Conservation (phyloP, 257 asterid genomes). For the Osmanthus fragrans region DNA sequence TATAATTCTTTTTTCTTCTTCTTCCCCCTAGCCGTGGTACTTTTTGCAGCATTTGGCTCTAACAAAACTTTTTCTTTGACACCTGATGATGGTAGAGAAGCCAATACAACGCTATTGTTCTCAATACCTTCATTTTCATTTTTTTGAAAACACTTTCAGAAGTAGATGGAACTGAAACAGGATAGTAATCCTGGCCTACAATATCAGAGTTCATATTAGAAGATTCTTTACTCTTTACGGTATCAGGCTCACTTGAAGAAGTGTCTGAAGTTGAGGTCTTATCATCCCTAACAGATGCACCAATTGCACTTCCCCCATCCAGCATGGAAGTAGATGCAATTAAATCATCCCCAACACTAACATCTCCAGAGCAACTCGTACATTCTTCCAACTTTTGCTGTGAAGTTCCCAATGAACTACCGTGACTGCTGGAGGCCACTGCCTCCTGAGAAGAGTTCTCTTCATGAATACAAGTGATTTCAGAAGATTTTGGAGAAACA, state of each 20-base stretch:
- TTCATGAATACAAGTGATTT: constrained; percentile 28
- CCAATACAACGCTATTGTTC: constrained; percentile 24
- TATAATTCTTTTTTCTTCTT: constrained; percentile 53
- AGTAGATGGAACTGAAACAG: constrained; percentile 33
- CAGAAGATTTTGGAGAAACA: constrained; percentile 39
- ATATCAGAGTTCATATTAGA: constrained; percentile 26
- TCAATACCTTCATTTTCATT: constrained; percentile 41
- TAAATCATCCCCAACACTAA: constrained; percentile 26
- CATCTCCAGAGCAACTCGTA: constrained; percentile 27
- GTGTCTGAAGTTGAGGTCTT: constrained; percentile 20
- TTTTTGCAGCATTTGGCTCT: constrained; percentile 51
- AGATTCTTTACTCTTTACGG: constrained; percentile 28
- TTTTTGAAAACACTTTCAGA: constrained; percentile 38
- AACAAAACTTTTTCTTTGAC: constrained; percentile 50
- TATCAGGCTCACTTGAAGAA: constrained; percentile 24
- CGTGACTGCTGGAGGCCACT: constrained; percentile 24
- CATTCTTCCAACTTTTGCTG: constrained; percentile 32
- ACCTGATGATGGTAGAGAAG: constrained; percentile 32
- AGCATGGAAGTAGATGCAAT: constrained; percentile 25
- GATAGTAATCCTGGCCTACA: constrained; percentile 31
- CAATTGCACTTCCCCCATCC: constrained; percentile 10
- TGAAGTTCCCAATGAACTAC: constrained; percentile 22
- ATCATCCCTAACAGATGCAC: constrained; percentile 31
- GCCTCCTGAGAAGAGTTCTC: constrained; percentile 37
- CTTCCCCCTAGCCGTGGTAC: constrained; percentile 37